A percentile compares a stretch with the other conserved stretches of the same genome.
Conservation (phyloP, 2,329 filamentous ascomycete species). For the Xylaria sp. region DNA sequence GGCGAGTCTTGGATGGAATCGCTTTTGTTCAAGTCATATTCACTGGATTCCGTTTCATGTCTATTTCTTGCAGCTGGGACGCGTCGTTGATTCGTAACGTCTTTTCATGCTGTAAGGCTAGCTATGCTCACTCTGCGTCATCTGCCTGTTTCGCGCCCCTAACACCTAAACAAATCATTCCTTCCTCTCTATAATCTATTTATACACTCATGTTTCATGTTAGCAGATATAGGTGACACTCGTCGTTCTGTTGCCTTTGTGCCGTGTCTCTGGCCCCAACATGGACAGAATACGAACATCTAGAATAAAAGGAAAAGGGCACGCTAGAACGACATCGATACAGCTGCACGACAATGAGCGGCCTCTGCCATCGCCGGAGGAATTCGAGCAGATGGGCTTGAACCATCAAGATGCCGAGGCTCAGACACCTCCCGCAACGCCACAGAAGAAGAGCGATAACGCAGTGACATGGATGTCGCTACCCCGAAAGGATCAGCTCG, state of each 20-base stretch:
- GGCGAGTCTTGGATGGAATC: neutral
- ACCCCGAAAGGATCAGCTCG: slow-evolving; percentile 75
- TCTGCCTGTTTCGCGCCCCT: slow-evolving; percentile 4
- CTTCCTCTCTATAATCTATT: neutral
- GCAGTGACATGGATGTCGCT: slow-evolving; percentile 75
- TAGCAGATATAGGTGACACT: slow-evolving; percentile 2
- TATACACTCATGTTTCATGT: slow-evolving; percentile 15
- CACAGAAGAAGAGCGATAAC: slow-evolving; percentile 31
- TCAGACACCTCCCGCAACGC: slow-evolving; percentile 33
- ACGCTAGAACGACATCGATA: slow-evolving; percentile 41
- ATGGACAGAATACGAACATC: slow-evolving; percentile 25
- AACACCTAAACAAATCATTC: neutral
- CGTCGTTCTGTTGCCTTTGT: neutral
- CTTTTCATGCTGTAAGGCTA: neutral
- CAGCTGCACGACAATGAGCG: slow-evolving; percentile 30
- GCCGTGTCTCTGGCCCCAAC: neutral
- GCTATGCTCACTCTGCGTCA: slow-evolving; percentile 12
- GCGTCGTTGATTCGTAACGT: slow-evolving; percentile 12
- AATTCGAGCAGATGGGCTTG: slow-evolving; percentile 32
- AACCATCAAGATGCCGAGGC: slow-evolving; percentile 37
- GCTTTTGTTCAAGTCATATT: neutral
- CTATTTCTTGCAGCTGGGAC: neutral
- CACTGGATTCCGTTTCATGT: slow-evolving; percentile 1
- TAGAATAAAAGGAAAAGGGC: slow-evolving; percentile 22
- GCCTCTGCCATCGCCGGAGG: slow-evolving; percentile 34